Evolutionary conservation across 495 filamentous ascomycete species (phyloP), one percentile per base, ranked within the genome.

Genomic region (Penicillium chermesinum): DNA sequence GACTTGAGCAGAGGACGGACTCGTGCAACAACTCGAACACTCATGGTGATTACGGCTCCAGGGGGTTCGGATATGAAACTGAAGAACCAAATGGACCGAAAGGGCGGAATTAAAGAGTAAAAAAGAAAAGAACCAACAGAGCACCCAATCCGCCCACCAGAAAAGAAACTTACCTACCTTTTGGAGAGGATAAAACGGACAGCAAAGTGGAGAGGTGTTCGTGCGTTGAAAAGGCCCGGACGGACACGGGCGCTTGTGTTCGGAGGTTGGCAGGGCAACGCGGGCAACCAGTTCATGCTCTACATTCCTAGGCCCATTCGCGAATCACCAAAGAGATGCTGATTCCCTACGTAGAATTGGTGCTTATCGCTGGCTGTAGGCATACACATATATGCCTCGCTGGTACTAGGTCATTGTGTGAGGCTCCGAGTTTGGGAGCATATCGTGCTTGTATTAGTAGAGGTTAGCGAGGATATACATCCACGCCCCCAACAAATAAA

Each of bases 1-100:
- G 81, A 79, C 54, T 86, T 84, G 30, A 95, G 79, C 40, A 95
- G 82, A 16, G 93, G 93, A 46, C 93, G 81, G 48, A 98, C 83
- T 38, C 93, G 78, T 34, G 91, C 91, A 49, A 96, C 85, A 43
- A 96, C 91, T 41, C 89, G 81, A 18, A 96, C 87, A 48, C 71
- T 76, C 72, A 76, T 76, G 52, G 47, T 69, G 58, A 27, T 43
- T 50, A 35, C 38, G 15, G 15, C 34, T 38, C 4, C 32, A 46
- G 34, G 44, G 9, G 44, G n/a, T 38, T 32, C 17, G 16, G 19
- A 14, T 13, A 14, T 22, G 17, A 4, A 20, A 21, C 13, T n/a
- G 33, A 46, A 37, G n/a, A 38, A 52, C 46, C 15, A 25, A 44
- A 46, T 10, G 18, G 38, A 50, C 40, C 36, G 30, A 49, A 53